Conservation (phyloP, 768 basidiomycete species). For the Lactarius sp. region DNA sequence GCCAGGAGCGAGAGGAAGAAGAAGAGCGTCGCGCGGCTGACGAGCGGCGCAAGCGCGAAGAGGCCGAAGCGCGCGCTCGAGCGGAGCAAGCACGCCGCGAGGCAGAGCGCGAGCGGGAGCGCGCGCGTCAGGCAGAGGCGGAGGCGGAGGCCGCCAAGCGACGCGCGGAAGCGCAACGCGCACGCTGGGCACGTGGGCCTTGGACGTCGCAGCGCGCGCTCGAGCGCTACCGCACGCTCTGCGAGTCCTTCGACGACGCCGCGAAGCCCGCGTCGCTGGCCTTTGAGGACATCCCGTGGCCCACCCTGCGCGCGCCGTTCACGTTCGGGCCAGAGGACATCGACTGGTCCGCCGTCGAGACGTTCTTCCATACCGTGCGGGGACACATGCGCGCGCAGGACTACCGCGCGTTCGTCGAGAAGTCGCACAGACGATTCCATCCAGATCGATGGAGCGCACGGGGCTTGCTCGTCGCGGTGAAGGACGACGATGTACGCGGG, state of each 20-base stretch:
- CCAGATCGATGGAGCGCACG: slow-evolving; percentile 76
- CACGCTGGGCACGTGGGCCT: slow-evolving; percentile 50
- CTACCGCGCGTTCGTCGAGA: slow-evolving; percentile 61
- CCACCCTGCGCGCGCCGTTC: slow-evolving; percentile 52
- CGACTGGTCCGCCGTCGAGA: slow-evolving; percentile 65
- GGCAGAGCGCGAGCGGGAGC: slow-evolving; percentile 29
- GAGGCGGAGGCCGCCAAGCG: slow-evolving; percentile 32
- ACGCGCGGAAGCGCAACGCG: slow-evolving; percentile 43
- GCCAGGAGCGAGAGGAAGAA: slow-evolving; percentile 30
- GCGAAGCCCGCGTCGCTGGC: slow-evolving; percentile 46
- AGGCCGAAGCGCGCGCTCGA: slow-evolving; percentile 33
- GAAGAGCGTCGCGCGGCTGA: slow-evolving; percentile 28
- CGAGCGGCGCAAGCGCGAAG: slow-evolving; percentile 27
- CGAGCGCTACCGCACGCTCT: slow-evolving; percentile 58
- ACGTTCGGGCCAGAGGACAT: slow-evolving; percentile 58
- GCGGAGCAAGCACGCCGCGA: slow-evolving; percentile 32
- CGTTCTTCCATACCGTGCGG: slow-evolving; percentile 57
- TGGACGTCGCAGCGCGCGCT: slow-evolving; percentile 67
- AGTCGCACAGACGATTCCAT: slow-evolving; percentile 69
- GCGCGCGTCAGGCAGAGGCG: slow-evolving; percentile 25
- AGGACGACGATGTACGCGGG: slow-evolving; percentile 51
- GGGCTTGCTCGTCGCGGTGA: slow-evolving; percentile 52
- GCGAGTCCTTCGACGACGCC: slow-evolving; percentile 58
- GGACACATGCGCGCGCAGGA: slow-evolving; percentile 53
- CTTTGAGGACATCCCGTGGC: slow-evolving; percentile 71